phyloP scores from a whole-genome alignment of 208 protist genomes.

The Naegleria lovaniensis region DNA sequence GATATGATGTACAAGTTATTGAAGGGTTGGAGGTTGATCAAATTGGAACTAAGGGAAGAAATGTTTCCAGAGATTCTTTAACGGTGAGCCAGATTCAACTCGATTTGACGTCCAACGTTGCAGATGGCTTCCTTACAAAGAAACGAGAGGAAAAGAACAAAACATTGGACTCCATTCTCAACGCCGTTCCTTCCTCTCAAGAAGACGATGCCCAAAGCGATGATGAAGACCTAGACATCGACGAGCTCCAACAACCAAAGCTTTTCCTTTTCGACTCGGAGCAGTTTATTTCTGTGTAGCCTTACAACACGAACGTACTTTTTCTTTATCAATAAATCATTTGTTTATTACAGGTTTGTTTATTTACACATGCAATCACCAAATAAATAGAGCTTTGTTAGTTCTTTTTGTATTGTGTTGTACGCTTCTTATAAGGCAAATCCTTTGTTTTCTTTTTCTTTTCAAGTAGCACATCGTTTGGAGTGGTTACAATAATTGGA shows the following conservation, averaged over 20 bases:
- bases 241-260: background rate
- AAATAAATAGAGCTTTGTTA: too few relatives aligned
- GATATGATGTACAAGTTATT: background rate
- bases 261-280: background rate
- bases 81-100: background rate
- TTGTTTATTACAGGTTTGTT: too few relatives aligned
- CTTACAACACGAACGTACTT: too few relatives aligned
- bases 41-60: background rate
- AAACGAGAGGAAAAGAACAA: background rate
- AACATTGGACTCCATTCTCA: background rate
- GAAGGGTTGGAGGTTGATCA: background rate
- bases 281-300: background rate
- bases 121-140: background rate
- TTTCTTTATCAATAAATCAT: too few relatives aligned
- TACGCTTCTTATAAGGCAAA: background rate
- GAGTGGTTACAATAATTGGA: constrained; percentile 12
- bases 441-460: background rate
- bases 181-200: background rate
- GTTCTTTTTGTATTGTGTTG: background rate
- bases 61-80: background rate
- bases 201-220: background rate
- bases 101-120: background rate
- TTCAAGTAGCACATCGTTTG: constrained; percentile 4
- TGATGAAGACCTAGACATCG: background rate
- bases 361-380: background rate